Evolutionary conservation across 2,329 filamentous ascomycete species (phyloP), one percentile per base, ranked within the genome.

Genomic region (Fusarium sp.): DNA sequence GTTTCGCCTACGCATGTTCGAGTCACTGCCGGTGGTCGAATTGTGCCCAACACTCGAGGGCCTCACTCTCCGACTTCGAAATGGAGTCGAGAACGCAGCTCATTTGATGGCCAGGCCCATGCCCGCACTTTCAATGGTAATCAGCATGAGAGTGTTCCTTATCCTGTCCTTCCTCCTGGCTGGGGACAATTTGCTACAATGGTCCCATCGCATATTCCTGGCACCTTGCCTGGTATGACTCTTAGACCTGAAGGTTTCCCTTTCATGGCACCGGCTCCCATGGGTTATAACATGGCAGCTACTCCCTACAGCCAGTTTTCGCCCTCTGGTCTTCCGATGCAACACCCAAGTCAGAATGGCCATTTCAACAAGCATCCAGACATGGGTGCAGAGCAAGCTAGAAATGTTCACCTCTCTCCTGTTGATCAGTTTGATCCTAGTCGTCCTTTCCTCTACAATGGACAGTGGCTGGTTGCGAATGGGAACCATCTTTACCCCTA

Each of bases 1-100:
- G 83, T 87, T 6, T 91, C 89, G 33, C 89, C 89, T 9, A 89
- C 87, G 15, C 87, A 90, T 75, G 84, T 90, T 65, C 86, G 89
- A 17, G 89, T 91, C 49, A 91, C 89, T 20, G 89, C 89, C 61
- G 88, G 89, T 59, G 89, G 89, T 41, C 83, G 87, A 37, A 90
- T 91, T 70, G 89, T 91, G 2, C 88, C 88, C 48, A 90, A 90
- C 71, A 89, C 83, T 33, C 83, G 87, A 43, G 83, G 80, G 14
- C 79, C 83, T 4, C 79, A 80, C 7, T 88, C 87, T 10, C 86
- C 86, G 4, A 83, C 83, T 6, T 73, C 81, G 7, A 88, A 87
- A 74, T 82, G 81, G 75, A 69, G 77, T 55, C 84, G 80, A 58
- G 84, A 86, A 30, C 80, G 73, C 49, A 35, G 57, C 33, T 49